Evolutionary conservation across 441 rosid species (phyloP), one percentile per base, ranked within the genome.

Genomic region (Syzygium malaccense): DNA sequence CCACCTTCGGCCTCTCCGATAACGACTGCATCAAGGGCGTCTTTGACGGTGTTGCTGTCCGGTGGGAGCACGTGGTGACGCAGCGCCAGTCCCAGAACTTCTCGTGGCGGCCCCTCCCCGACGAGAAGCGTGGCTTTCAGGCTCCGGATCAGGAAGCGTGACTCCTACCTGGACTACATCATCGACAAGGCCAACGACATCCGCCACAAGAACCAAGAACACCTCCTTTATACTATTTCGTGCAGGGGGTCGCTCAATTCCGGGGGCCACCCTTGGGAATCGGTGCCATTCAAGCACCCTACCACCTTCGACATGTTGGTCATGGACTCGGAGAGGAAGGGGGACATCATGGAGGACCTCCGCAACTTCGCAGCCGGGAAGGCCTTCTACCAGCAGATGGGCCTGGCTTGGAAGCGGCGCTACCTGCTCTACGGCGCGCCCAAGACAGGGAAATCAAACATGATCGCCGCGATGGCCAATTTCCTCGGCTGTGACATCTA

Each of bases 321-420:
- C 58, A 55, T 55, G 58, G 58, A 20, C 4, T 4, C 26, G 0
- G 26, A 7, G 0, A 55, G 0, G 25, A 19, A 55, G 58, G 20
- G 4, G 26, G 0, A 1, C 4, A 55, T 20, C 58, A 7, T 19
- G 58, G 58, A 55, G 11, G 11, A 55, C 58, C 58, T 55, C 26
- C 0, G 26, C 11, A 0, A 55, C 58, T 55, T 55, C 26, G 0
- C 11, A 0, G 4, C 26, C 11, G 26, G 26, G 0, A 11, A 55
- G 58, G 11, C 26, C 2, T 1, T 54, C 55, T 54, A 54, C 11
- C 4, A 55, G 58, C 11, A 0, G 26, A 55, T 10, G 0, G 58
- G 58, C 2, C 0, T 26, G 1, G 26, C 11, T 4, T 8, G 58
- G 58, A 55, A 55, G 58, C 26, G 26, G 26, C 0, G 25, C 4